Conservation (phyloP, 257 asterid genomes). For the Lycium barbarum region DNA sequence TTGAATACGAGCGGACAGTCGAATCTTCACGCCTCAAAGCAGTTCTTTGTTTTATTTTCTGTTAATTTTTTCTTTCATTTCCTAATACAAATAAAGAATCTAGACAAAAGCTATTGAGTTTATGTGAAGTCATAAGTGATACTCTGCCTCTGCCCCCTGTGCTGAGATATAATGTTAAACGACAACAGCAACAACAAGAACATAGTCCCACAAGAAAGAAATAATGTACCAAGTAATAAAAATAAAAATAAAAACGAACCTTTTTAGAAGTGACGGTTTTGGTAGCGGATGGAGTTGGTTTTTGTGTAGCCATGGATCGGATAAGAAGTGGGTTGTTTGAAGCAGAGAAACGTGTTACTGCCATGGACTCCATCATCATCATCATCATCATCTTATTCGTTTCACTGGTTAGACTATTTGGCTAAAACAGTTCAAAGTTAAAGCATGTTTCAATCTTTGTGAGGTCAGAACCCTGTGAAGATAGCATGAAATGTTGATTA, state of each 20-base stretch:
- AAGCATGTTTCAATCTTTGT: slow-evolving; percentile 8
- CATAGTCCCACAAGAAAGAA: too few relatives aligned
- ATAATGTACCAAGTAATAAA: too few relatives aligned
- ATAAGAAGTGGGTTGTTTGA: slow-evolving; percentile 55
- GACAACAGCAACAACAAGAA: background rate
- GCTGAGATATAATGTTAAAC: background rate
- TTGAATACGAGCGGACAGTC: too few relatives aligned
- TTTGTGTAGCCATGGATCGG: slow-evolving; percentile 76
- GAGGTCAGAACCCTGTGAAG: slow-evolving; percentile 10
- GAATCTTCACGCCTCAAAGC: too few relatives aligned
- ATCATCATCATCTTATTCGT: background rate
- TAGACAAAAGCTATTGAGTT: too few relatives aligned
- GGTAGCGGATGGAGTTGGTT: slow-evolving; percentile 55
- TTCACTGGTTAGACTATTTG: background rate
- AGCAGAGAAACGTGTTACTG: slow-evolving; percentile 35
- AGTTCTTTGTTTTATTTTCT: too few relatives aligned
- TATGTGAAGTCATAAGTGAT: too few relatives aligned
- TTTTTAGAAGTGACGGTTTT: slow-evolving; percentile 65
- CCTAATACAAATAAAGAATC: too few relatives aligned
- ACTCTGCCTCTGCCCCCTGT: too few relatives aligned
- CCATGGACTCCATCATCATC: slow-evolving; percentile 42
- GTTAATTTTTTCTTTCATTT: too few relatives aligned
- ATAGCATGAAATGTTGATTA: slow-evolving; percentile 15
- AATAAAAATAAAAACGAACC: slow-evolving; percentile 44
- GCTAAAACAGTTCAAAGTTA: background rate